Evolutionary conservation across 352 stramenopile species (phyloP).

Genomic region (Thraustochytrium sp.): DNA sequence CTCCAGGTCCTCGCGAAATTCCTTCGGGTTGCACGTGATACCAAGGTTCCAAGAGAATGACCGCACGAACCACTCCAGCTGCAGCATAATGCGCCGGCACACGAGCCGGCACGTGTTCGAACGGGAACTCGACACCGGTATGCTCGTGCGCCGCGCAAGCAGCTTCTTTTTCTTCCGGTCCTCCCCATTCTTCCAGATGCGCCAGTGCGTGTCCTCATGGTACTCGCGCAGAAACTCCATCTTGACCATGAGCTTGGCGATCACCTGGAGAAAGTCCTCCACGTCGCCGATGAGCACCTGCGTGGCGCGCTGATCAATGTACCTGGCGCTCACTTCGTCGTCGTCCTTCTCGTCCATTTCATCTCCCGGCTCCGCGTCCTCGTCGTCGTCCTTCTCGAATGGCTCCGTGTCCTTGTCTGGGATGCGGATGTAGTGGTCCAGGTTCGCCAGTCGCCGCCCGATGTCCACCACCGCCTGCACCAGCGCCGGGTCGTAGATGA

Average conservation of each 20-base stretch:
- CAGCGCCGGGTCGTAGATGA: not conserved
- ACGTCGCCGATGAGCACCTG: not conserved
- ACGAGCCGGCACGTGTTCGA: too few species aligned
- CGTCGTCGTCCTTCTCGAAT: not conserved
- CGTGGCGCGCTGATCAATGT: not conserved
- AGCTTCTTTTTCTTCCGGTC: too few species aligned
- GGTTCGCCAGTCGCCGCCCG: not conserved
- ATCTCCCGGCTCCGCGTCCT: not conserved
- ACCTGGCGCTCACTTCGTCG: too few species aligned
- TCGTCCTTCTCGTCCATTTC: too few species aligned
- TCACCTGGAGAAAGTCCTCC: constrained; percentile 11
- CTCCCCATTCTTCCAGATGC: too few species aligned
- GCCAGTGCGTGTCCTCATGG: not conserved
- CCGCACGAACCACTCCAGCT: not conserved
- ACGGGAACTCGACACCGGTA: too few species aligned
- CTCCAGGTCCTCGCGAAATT: not conserved
- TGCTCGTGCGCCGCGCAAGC: not conserved
- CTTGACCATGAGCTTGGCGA: not conserved
- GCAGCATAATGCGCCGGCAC: not conserved
- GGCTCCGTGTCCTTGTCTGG: not conserved
- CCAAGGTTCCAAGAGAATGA: not conserved
- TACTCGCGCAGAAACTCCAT: not conserved
- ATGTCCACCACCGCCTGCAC: not conserved
- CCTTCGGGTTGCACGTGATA: not conserved
- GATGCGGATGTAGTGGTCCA: not conserved